phyloP scores from a whole-genome alignment of 2,329 filamentous ascomycete genomes.

The Paecilomyces sp. region DNA sequence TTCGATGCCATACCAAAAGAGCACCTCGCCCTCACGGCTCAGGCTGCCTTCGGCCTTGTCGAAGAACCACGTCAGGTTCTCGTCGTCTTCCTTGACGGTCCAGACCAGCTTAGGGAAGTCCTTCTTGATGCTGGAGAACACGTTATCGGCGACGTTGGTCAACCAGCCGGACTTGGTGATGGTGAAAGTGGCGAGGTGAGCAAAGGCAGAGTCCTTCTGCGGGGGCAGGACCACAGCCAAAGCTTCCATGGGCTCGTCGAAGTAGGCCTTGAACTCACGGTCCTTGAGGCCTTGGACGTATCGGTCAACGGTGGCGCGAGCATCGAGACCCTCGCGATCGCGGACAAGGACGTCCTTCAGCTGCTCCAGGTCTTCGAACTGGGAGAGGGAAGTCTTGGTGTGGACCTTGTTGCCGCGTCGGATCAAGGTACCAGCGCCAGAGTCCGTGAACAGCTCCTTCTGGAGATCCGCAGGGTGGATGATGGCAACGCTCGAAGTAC shows the following conservation, averaged over 20 bases:
- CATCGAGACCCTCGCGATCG: conserved; percentile 74
- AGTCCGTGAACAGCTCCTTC: conserved; percentile 95
- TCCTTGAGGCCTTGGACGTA: conserved; percentile 73
- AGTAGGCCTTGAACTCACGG: conserved; percentile 85
- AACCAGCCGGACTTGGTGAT: conserved; percentile 94
- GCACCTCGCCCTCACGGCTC: conserved; percentile 74
- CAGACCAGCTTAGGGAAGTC: conserved; percentile 86
- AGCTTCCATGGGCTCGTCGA: conserved; percentile 88
- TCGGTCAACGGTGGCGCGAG: conserved; percentile 74
- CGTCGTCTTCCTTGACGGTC: conserved; percentile 94
- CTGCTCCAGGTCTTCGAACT: conserved; percentile 68
- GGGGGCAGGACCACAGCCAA: conserved; percentile 81
- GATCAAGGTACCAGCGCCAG: conserved; percentile 87
- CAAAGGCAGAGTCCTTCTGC: conserved; percentile 57
- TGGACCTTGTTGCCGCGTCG: conserved; percentile 85
- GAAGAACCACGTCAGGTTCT: conserved; percentile 97
- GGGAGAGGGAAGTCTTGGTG: conserved; percentile 60
- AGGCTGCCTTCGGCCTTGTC: conserved; percentile 93
- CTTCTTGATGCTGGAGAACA: conserved; percentile 89
- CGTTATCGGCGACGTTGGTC: conserved; percentile 89
- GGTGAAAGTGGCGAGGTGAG: conserved; percentile 81
- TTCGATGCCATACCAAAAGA: conserved; percentile 94
- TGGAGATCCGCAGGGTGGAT: conserved; percentile 94
- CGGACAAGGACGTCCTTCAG: conserved; percentile 77
- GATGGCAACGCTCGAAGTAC: conserved; percentile 91